A percentile compares a stretch with the other conserved stretches of the same genome.
Evolutionary conservation across 2,329 filamentous ascomycete genomes (phyloP).

Genomic region (Rosellinia necatrix): DNA sequence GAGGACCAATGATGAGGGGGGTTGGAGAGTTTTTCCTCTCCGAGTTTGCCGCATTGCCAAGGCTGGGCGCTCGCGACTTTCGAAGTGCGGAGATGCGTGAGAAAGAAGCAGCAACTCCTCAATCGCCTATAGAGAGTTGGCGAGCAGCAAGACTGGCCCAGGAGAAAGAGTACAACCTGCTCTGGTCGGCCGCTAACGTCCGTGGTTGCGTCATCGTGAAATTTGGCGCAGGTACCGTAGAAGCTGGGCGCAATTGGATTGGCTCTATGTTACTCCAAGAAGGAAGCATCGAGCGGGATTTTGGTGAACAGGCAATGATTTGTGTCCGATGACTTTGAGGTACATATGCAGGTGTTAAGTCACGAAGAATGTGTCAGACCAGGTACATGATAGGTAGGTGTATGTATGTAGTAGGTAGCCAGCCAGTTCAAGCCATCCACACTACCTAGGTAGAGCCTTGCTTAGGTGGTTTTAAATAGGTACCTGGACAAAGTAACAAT

Average conservation of each 20-base stretch:
- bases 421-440: too few species aligned
- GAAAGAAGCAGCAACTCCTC: constrained; percentile 46
- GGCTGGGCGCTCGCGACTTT: constrained; percentile 84
- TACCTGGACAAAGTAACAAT: too few species aligned
- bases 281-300: constrained; percentile 70
- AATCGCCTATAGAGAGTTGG: constrained; percentile 56
- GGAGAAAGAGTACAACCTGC: constrained; percentile 64
- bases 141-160: constrained; percentile 57
- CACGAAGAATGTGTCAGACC: too few species aligned
- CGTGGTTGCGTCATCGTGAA: constrained; percentile 89
- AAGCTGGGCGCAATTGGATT: constrained; percentile 81
- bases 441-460: too few species aligned
- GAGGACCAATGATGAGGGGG: constrained; percentile 69
- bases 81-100: constrained; percentile 52
- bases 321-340: constrained; percentile 64
- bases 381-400: background rate
- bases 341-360: too few species aligned
- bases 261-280: constrained; percentile 74
- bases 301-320: constrained; percentile 81
- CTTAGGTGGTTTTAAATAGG: too few species aligned
- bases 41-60: constrained; percentile 77
- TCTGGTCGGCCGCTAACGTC: constrained; percentile 83
- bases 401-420: too few species aligned
- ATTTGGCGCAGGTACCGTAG: constrained; percentile 81
- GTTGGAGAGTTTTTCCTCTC: constrained; percentile 76